A percentile compares a stretch with the other conserved stretches of the same genome.
Conservation (phyloP, 805 yeast species). For the Metschnikowia reukaufii region DNA sequence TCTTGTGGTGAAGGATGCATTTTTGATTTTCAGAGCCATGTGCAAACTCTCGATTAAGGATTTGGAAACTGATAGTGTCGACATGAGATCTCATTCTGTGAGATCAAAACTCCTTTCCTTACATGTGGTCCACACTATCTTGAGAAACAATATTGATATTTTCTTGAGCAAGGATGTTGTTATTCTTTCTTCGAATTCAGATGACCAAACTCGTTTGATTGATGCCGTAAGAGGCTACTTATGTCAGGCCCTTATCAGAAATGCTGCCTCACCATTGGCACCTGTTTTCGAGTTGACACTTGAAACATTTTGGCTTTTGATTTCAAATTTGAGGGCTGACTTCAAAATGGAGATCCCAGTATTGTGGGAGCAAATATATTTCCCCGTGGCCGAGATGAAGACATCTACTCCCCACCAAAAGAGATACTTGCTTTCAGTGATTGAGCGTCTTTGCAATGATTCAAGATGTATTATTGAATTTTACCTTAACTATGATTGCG, state of each 20-base stretch:
- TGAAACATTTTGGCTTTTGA: conserved; percentile 89
- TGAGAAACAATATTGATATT: conserved; percentile 81
- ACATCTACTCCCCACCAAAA: conserved; percentile 92
- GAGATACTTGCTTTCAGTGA: conserved; percentile 76
- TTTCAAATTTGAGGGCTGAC: conserved; percentile 79
- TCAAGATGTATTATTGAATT: conserved; percentile 90
- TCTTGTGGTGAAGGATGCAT: conserved; percentile 82
- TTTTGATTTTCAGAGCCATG: conserved; percentile 89
- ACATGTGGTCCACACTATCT: conserved; percentile 81
- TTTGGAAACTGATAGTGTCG: conserved; percentile 72
- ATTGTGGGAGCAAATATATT: conserved; percentile 86
- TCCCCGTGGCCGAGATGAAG: conserved; percentile 90
- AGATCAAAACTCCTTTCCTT: conserved; percentile 87
- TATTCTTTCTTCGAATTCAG: conserved; percentile 48
- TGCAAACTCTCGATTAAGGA: conserved; percentile 87
- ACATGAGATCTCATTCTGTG: conserved; percentile 87
- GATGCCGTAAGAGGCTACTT: conserved; percentile 83
- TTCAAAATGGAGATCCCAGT: conserved; percentile 94
- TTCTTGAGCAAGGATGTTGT: conserved; percentile 62
- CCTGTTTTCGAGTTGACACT: conserved; percentile 90
- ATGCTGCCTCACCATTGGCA: conserved; percentile 88
- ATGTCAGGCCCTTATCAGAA: conserved; percentile 79
- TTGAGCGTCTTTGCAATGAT: conserved; percentile 80
- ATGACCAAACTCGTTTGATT: conserved; percentile 60
- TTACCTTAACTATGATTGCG: conserved; percentile 95